Evolutionary conservation across 1,139 yeast species (phyloP).

Genomic region (Diutina rugosa): DNA sequence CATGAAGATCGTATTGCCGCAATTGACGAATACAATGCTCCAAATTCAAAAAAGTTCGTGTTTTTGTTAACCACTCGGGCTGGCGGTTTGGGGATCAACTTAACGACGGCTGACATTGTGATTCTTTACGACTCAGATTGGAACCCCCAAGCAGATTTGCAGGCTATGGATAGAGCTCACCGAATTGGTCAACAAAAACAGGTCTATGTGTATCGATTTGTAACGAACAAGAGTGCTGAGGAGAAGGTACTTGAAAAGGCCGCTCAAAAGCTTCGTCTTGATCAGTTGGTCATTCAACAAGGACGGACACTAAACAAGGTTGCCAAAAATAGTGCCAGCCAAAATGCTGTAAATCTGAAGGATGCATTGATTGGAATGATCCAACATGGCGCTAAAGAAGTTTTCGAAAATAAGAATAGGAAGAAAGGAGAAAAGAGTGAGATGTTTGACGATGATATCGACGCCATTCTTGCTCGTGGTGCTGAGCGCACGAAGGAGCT

Average conservation of each 20-base stretch:
- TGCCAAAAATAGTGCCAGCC: not conserved
- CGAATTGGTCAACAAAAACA: conserved; percentile 80
- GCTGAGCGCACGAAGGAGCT: conserved; percentile 68
- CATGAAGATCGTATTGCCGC: conserved; percentile 66
- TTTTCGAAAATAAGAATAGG: conserved; percentile 38
- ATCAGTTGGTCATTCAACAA: conserved; percentile 73
- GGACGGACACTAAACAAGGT: conserved; percentile 24
- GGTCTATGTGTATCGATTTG: conserved; percentile 63
- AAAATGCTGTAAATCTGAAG: conserved; percentile 31
- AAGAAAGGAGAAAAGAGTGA: conserved; percentile 11
- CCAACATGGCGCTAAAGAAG: conserved; percentile 91
- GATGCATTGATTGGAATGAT: conserved; percentile 91
- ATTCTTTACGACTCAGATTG: conserved; percentile 69
- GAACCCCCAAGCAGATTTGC: conserved; percentile 83
- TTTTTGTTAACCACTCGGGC: conserved; percentile 71
- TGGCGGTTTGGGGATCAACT: conserved; percentile 77
- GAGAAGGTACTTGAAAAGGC: conserved; percentile 74
- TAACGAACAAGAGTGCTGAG: conserved; percentile 72
- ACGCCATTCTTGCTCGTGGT: conserved; percentile 62
- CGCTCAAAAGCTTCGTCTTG: conserved; percentile 63
- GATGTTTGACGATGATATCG: conserved; percentile 63
- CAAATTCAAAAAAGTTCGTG: conserved; percentile 55
- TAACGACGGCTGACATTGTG: conserved; percentile 67
- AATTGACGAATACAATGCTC: conserved; percentile 65
- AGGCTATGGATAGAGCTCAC: conserved; percentile 84